These are phyloP conservation scores for Crucibulum laeve DNA, from an alignment of 768 basidiomycete species.

Conservation along the genomic window DNA sequence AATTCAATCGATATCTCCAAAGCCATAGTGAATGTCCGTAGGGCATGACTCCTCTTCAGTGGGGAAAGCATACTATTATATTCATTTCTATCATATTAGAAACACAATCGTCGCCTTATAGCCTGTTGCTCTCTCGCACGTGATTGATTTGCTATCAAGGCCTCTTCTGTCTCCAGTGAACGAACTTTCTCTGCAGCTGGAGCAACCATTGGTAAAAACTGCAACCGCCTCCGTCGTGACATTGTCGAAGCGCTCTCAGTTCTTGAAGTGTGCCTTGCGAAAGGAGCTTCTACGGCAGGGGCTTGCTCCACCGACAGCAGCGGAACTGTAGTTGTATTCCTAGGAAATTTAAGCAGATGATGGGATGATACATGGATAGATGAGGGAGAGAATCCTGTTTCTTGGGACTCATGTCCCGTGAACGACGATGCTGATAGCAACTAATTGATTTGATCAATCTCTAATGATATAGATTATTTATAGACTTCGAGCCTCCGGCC, in stretches of 20 bases:
- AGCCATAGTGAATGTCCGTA: background rate
- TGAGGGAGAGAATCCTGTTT: background rate
- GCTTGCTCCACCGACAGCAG: background rate
- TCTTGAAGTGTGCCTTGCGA: background rate
- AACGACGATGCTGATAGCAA: background rate
- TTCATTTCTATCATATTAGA: background rate
- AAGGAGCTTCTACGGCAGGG: background rate
- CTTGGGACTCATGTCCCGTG: background rate
- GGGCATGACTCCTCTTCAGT: background rate
- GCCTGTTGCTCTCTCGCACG: background rate
- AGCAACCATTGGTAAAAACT: background rate
- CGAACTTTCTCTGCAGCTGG: background rate
- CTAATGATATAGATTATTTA: no score
- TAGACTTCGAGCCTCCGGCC: no score
- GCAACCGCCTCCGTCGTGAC: background rate
- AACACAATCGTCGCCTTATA: background rate
- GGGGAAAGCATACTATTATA: background rate
- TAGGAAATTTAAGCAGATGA: background rate
- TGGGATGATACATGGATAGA: background rate
- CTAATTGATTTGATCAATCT: no score
- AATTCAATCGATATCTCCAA: background rate
- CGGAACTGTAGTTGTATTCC: background rate
- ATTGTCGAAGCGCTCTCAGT: slow-evolving; percentile 1
- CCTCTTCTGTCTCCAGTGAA: slow-evolving; percentile 1
- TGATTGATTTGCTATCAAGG: background rate